Evolutionary conservation across 73 alveolate species (phyloP), one percentile per base, ranked within the genome.

Genomic region (Effrenium voratum): DNA sequence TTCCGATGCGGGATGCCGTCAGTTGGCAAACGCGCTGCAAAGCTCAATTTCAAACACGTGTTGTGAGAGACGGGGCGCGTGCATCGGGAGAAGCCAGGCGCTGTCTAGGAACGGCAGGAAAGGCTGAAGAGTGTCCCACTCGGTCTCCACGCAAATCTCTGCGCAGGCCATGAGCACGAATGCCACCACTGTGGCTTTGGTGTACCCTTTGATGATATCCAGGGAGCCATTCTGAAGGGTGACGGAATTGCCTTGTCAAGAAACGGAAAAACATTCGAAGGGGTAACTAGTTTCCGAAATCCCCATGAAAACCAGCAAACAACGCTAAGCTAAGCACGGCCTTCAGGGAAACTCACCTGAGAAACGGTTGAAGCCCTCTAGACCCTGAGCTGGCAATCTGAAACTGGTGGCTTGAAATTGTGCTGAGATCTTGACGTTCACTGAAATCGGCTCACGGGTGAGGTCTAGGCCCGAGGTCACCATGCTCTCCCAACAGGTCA

Each of bases 151-250:
- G 47, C 60, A 82, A 1, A 85, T 60, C 52, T 85, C 94, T 34
- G 82, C 45, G 6, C 41, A 47, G 36, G 79, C 46, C 66, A 43
- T 0, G 38, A 86, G 28, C 2, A 8, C 22, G 68, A 86, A 86
- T 3, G 83, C 83, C 12, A 86, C 5, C 1, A 2, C 66, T 2
- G 45, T 60, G 24, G 83, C 83, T 16, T 86, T 86, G 30, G 94
- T 86, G 50, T 5, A 86, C 26, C 94, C 94, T 50, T 86, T 86
- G 68, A 41, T 3, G 59, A 86, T 5, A 36, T 86, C 94, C n/a
- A 86, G 47, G 34, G 45, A n/a, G 30, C 72, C 34, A n/a, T 2
- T 3, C 50, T 16, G 15, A 16, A 80, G 91, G 50, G 40, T 3
- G 26, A 13, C n/a, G 45, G 73, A 24, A 24, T 41, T 40, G 44